Conservation (phyloP, 768 basidiomycete species). For the Neoboletus magnificus region DNA sequence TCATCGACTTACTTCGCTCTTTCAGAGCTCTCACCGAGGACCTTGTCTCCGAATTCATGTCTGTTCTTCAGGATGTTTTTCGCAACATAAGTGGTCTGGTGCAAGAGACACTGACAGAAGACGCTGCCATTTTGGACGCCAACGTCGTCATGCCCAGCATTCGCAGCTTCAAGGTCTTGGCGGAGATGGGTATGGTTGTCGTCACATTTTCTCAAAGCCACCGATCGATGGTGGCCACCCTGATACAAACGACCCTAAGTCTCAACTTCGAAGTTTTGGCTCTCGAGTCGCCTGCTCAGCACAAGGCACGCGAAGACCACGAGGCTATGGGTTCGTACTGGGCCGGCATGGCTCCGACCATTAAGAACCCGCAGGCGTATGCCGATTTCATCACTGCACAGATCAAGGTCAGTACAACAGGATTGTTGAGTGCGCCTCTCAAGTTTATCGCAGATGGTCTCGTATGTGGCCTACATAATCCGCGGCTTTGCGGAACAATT, state of each 20-base stretch:
- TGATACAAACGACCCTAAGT: slow-evolving; percentile 66
- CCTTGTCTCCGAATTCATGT: slow-evolving; percentile 72
- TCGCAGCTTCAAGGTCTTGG: slow-evolving; percentile 89
- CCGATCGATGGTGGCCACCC: slow-evolving; percentile 57
- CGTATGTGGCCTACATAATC: slow-evolving; percentile 87
- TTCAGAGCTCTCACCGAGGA: slow-evolving; percentile 73
- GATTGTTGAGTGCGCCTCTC: not conserved
- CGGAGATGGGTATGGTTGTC: slow-evolving; percentile 91
- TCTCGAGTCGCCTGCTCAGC: slow-evolving; percentile 79
- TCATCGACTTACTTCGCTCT: slow-evolving; percentile 83
- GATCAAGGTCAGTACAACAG: slow-evolving; percentile 62
- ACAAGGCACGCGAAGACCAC: slow-evolving; percentile 68
- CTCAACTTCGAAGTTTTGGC: slow-evolving; percentile 79
- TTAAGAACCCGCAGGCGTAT: slow-evolving; percentile 72
- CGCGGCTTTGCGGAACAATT: slow-evolving; percentile 62
- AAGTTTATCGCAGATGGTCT: slow-evolving; percentile 62
- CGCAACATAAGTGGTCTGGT: slow-evolving; percentile 71
- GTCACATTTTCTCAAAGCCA: slow-evolving; percentile 87
- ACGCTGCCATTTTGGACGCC: slow-evolving; percentile 52
- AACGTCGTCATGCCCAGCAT: slow-evolving; percentile 65
- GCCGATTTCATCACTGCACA: slow-evolving; percentile 84
- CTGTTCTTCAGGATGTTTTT: slow-evolving; percentile 76
- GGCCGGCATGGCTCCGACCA: slow-evolving; percentile 75
- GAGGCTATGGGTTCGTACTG: slow-evolving; percentile 82
- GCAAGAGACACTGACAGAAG: slow-evolving; percentile 68